Base-by-base conservation (phyloP, 2,329 filamentous ascomycete species). In the Lachnellula hyalina region DNA sequence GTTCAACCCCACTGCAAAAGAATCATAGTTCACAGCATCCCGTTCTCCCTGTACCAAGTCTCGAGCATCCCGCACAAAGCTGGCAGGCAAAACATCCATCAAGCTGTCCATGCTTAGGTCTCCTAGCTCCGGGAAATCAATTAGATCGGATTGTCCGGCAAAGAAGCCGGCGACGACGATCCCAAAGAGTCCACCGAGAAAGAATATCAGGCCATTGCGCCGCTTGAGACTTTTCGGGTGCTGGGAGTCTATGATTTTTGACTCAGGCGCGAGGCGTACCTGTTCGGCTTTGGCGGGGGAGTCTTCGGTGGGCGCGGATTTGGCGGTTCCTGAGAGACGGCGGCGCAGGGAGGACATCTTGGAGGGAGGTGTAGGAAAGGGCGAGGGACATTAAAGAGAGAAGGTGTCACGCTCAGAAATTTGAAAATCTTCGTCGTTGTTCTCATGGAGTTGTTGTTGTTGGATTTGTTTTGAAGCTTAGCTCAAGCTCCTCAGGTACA, bases 131-230 rank as follows among this genome's bases (percentile, higher is more conserved):
- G 82, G 82, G 60, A 96, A 78, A 58, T 90, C 90, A 60, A 96
- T 92, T 59, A 97, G 80, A 67, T 96, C 91, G 72, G 92, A 94
- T 70, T 81, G 89, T 62, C 87, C 87, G 32, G 92, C 93, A 64
- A 99, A 94, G 72, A 96, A 91, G 32, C 91, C 86, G 1, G 94
- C 94, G 2, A 86, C 79, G n/a, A 96, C 75, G 53, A 99, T 81
- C 12, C 94, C 94, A 65, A 94, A 93, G n/a, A 99, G 67, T 41
- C 91, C 90, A 34, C 94, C 94, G 19, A 99, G 77, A 9, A 86
- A 75, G 72, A 99, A 97, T 28, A 96, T 88, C 67, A 95, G 83
- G 2, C 86, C 85, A 71, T 84, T 89, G 59, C 86, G 84, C 63
- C 89, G 83, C 63, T 79, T 81, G 17, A 35, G 38, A 52, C 68